phyloP scores from a whole-genome alignment of 2,329 filamentous ascomycete species.

The Trichoderma cornu-damae region DNA sequence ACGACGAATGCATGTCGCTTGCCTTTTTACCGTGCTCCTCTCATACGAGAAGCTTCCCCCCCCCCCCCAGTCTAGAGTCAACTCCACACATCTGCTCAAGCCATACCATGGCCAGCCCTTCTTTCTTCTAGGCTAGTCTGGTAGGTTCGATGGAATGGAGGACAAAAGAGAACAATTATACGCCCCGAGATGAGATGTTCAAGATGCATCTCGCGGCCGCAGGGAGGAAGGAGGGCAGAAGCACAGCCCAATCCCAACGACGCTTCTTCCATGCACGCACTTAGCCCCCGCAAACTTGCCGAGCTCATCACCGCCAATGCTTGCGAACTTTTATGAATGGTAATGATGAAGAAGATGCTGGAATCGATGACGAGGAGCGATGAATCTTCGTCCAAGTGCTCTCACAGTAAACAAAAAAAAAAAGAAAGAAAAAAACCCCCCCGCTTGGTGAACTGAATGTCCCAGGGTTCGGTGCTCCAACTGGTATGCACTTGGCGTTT shows the following conservation, averaged over 20 bases:
- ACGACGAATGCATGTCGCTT: slow-evolving; percentile 8
- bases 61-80: neutral
- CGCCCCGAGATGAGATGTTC: neutral
- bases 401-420: too few relatives aligned
- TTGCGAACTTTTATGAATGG: neutral
- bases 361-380: neutral
- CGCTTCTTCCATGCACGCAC: slow-evolving; percentile 6
- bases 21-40: neutral
- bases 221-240: neutral
- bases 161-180: neutral
- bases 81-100: neutral
- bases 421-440: too few relatives aligned
- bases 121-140: neutral
- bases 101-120: neutral
- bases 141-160: neutral
- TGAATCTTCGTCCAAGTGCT: neutral
- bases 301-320: slow-evolving; percentile 8
- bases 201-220: slow-evolving; percentile 5
- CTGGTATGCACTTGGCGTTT: neutral
- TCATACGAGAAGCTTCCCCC: neutral
- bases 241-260: neutral
- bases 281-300: slow-evolving; percentile 11
- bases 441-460: neutral
- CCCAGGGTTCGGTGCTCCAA: neutral
- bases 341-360: neutral